Conservation (phyloP, 345 rosid genomes). For the Physaria fendleri region DNA sequence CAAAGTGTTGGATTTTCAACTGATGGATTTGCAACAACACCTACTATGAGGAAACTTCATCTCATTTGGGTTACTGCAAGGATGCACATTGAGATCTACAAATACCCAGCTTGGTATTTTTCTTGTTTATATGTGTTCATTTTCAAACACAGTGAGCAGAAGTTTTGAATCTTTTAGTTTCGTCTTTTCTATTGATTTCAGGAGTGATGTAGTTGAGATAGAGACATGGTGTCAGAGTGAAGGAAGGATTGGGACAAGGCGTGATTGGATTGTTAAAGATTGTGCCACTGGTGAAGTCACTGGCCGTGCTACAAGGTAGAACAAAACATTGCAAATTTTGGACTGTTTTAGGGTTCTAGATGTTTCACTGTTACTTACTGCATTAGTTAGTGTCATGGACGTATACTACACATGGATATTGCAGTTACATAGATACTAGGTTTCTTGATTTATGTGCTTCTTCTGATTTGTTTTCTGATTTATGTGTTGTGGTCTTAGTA, state of each 20-base stretch:
- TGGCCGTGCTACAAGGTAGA: conserved; percentile 97
- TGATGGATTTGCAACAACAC: conserved; percentile 84
- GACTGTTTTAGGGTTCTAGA: too few species aligned
- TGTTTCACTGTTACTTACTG: too few species aligned
- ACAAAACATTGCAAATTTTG: too few species aligned
- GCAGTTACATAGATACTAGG: too few species aligned
- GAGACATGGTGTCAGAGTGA: conserved; percentile 97
- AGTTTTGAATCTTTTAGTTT: too few species aligned
- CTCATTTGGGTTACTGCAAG: conserved; percentile 99
- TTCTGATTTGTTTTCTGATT: neutral
- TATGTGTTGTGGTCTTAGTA: conserved; percentile 49
- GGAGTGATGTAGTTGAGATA: conserved; percentile 95
- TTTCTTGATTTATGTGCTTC: too few species aligned
- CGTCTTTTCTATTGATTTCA: too few species aligned
- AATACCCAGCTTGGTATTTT: conserved; percentile 80
- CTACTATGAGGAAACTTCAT: conserved; percentile 82
- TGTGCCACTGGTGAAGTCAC: conserved; percentile 62
- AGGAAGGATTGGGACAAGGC: conserved; percentile 93
- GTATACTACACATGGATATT: too few species aligned
- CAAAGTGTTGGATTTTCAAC: conserved; percentile 90
- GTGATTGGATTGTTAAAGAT: conserved; percentile 84
- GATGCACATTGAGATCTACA: conserved; percentile 93
- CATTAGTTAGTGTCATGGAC: too few species aligned
- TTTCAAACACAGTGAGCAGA: too few species aligned
- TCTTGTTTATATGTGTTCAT: too few species aligned